Conservation (phyloP, 2,329 filamentous ascomycete species). For the Xylariaceae sp. region DNA sequence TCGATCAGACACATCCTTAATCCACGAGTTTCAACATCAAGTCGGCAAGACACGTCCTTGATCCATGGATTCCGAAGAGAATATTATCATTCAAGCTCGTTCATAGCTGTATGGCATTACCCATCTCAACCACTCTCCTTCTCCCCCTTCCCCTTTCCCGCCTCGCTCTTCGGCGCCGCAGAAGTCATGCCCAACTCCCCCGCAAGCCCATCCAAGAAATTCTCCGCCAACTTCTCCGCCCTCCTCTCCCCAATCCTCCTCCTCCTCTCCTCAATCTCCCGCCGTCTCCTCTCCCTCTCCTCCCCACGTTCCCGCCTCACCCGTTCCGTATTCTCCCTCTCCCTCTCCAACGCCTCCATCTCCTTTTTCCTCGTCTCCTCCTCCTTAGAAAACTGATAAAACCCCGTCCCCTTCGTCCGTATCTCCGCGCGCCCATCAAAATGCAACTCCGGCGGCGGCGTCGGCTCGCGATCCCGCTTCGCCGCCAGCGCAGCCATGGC, state of each 20-base stretch:
- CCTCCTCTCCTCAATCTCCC: constrained; percentile 60
- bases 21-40: too few relatives aligned
- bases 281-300: constrained; percentile 54
- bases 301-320: constrained; percentile 63
- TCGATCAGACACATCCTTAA: too few relatives aligned
- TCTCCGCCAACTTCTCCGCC: constrained; percentile 35
- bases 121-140: not conserved
- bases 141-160: not conserved
- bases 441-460: constrained; percentile 73
- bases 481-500: constrained; percentile 74
- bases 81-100: not conserved
- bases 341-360: constrained; percentile 73
- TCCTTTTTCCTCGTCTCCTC: constrained; percentile 56
- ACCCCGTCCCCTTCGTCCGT: constrained; percentile 80
- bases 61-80: too few relatives aligned
- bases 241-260: constrained; percentile 54
- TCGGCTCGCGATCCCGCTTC: constrained; percentile 72
- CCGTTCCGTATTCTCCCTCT: constrained; percentile 52
- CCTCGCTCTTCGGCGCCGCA: not conserved
- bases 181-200: constrained; percentile 27
- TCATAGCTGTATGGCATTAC: not conserved
- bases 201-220: constrained; percentile 34
- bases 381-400: constrained; percentile 82
- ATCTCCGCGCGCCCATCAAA: constrained; percentile 84
- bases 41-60: too few relatives aligned